Conservation (phyloP, 2,329 filamentous ascomycete genomes). For the Bipolaris victoriae region DNA sequence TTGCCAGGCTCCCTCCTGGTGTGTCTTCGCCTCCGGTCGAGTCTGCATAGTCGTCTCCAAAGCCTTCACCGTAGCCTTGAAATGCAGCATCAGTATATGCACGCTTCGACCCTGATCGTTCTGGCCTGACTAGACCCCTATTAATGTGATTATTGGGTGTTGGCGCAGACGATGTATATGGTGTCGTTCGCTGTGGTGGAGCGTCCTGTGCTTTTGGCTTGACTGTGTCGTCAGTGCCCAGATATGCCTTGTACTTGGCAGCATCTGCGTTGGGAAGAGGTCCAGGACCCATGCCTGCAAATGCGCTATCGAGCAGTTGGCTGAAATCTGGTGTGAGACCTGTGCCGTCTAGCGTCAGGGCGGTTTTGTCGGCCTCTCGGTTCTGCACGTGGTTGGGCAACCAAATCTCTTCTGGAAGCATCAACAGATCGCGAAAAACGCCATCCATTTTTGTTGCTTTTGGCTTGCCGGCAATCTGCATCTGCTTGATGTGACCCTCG, state of each 20-base stretch:
- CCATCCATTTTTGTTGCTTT: slow-evolving; percentile 53
- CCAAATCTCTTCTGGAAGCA: slow-evolving; percentile 52
- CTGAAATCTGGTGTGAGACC: slow-evolving; percentile 31
- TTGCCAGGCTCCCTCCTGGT: slow-evolving; percentile 32
- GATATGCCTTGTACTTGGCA: slow-evolving; percentile 50
- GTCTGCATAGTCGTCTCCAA: slow-evolving; percentile 70
- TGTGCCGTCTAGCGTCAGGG: slow-evolving; percentile 37
- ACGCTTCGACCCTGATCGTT: slow-evolving; percentile 73
- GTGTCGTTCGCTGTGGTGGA: slow-evolving; percentile 29
- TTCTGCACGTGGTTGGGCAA: slow-evolving; percentile 47
- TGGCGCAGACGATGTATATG: slow-evolving; percentile 29
- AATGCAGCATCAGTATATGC: slow-evolving; percentile 77
- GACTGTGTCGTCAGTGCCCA: slow-evolving; percentile 53
- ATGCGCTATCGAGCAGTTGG: slow-evolving; percentile 49
- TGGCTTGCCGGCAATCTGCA: slow-evolving; percentile 57
- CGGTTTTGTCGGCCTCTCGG: slow-evolving; percentile 47
- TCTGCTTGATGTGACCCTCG: slow-evolving; percentile 58
- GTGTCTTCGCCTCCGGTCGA: slow-evolving; percentile 76
- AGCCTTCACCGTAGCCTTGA: slow-evolving; percentile 76
- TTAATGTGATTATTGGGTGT: slow-evolving; percentile 46
- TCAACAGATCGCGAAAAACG: slow-evolving; percentile 44
- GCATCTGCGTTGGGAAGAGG: slow-evolving; percentile 51
- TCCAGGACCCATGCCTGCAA: slow-evolving; percentile 52
- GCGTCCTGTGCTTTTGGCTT: slow-evolving; percentile 39
- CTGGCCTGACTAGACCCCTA: slow-evolving; percentile 62